Conservation (phyloP, 768 basidiomycete genomes). For the Trametes cingulata region DNA sequence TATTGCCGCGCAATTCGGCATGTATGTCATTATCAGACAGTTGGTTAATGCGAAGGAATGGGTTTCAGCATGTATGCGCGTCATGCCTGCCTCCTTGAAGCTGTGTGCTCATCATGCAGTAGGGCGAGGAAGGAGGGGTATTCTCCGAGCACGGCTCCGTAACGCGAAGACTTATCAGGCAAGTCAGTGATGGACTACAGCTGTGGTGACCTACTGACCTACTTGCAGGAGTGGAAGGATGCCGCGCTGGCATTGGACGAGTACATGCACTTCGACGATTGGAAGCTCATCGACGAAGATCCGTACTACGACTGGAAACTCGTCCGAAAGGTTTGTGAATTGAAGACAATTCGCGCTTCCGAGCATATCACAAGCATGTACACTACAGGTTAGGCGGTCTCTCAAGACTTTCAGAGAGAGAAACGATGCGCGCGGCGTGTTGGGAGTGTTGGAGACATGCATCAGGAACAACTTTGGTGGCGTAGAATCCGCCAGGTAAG, state of each 20-base stretch:
- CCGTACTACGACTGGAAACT: slow-evolving; percentile 91
- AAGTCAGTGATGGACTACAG: slow-evolving; percentile 13
- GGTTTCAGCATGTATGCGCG: slow-evolving; percentile 74
- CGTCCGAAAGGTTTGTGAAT: slow-evolving; percentile 63
- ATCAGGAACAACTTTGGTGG: slow-evolving; percentile 92
- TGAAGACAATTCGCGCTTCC: neutral
- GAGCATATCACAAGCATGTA: no score
- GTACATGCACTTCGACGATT: slow-evolving; percentile 82
- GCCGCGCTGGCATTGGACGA: slow-evolving; percentile 78
- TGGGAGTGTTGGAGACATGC: slow-evolving; percentile 90
- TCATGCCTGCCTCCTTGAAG: neutral
- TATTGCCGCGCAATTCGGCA: slow-evolving; percentile 80
- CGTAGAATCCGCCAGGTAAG: slow-evolving; percentile 76
- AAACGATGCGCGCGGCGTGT: slow-evolving; percentile 80
- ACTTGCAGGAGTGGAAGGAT: slow-evolving; percentile 78
- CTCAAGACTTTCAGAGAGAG: slow-evolving; percentile 68
- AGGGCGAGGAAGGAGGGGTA: slow-evolving; percentile 88
- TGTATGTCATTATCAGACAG: slow-evolving; percentile 88
- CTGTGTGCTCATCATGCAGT: neutral
- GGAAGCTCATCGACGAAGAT: slow-evolving; percentile 90
- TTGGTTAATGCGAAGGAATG: slow-evolving; percentile 94
- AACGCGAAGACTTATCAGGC: slow-evolving; percentile 76
- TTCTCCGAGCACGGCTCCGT: slow-evolving; percentile 72
- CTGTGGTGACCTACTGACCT: neutral
- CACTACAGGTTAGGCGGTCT: slow-evolving; percentile 67